phyloP scores from a whole-genome alignment of 2,329 filamentous ascomycete genomes.

The Phialemoniopsis sp. region DNA sequence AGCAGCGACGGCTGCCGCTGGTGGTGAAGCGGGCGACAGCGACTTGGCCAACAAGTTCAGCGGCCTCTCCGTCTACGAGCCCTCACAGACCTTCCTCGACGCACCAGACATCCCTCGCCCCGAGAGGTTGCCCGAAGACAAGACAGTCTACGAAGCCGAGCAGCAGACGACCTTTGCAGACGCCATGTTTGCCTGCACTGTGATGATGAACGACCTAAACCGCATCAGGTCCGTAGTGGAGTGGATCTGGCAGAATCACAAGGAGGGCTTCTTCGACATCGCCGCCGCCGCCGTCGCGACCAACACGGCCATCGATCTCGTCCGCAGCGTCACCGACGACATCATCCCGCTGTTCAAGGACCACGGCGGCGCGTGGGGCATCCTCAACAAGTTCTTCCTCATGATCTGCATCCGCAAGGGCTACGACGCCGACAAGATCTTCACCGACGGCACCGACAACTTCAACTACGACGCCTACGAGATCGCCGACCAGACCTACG shows the following conservation, averaged over 20 bases:
- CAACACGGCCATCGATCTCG: conserved; percentile 28
- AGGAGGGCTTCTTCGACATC: conserved; percentile 19
- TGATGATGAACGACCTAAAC: conserved; percentile 23
- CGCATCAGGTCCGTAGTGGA: conserved; percentile 18
- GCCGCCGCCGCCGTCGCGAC: conserved; percentile 27
- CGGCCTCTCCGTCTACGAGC: conserved; percentile 27
- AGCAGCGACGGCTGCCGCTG: background rate
- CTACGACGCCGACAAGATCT: conserved; percentile 5
- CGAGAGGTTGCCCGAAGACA: conserved; percentile 5
- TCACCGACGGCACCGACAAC: conserved; percentile 4
- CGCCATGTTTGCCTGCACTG: conserved; percentile 16
- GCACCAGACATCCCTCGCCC: conserved; percentile 19
- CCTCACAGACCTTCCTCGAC: conserved; percentile 28
- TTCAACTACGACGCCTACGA: conserved; percentile 22
- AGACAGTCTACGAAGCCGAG: conserved; percentile 25
- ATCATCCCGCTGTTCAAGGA: background rate
- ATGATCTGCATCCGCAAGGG: conserved; percentile 10
- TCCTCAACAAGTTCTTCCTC: conserved; percentile 13
- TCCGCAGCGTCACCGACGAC: conserved; percentile 14
- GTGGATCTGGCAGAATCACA: conserved; percentile 24
- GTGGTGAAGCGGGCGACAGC: no score
- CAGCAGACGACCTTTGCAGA: conserved; percentile 15
- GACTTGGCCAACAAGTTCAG: conserved; percentile 25
- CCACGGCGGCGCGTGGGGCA: background rate
- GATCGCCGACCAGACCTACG: conserved; percentile 12